Conservation (phyloP, 225 moss, liverwort and hornwort genomes). For the Polytrichum formosum region DNA sequence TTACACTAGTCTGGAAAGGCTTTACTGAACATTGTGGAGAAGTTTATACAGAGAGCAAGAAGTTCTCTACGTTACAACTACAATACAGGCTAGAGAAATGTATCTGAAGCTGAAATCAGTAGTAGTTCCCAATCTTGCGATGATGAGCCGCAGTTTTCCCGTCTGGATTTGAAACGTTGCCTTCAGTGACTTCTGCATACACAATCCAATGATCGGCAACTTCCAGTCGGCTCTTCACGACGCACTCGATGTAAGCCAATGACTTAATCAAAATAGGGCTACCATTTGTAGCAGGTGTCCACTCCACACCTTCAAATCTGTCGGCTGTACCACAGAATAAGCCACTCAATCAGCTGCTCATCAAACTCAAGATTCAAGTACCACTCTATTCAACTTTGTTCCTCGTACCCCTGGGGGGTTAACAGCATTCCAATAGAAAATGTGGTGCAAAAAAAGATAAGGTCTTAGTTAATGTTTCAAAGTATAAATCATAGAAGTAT, state of each 20-base stretch:
- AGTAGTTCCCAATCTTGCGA: conserved; percentile 95
- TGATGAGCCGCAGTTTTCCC: conserved; percentile 85
- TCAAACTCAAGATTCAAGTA: too few species aligned
- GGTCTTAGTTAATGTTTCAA: too few species aligned
- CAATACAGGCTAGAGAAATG: neutral
- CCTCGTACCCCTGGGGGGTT: too few species aligned
- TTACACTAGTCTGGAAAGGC: too few species aligned
- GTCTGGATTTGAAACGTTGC: conserved; percentile 76
- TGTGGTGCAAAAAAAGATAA: too few species aligned
- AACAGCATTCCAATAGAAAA: too few species aligned
- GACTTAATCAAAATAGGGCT: conserved; percentile 65
- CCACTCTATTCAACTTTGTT: too few species aligned
- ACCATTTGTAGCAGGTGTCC: conserved; percentile 60
- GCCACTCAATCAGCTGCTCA: neutral
- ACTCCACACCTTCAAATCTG: conserved; percentile 84
- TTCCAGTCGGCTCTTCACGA: conserved; percentile 79
- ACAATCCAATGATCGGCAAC: conserved; percentile 92
- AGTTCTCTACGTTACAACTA: neutral
- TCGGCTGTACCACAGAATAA: conserved; percentile 52
- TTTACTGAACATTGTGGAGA: neutral
- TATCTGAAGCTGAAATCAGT: conserved; percentile 27
- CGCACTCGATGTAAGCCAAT: conserved; percentile 75
- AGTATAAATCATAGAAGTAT: too few species aligned
- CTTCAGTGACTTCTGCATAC: conserved; percentile 76
- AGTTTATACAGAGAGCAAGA: neutral